Evolutionary conservation across 106 monocot species (phyloP).

Genomic region (Dendrobium nobile): DNA sequence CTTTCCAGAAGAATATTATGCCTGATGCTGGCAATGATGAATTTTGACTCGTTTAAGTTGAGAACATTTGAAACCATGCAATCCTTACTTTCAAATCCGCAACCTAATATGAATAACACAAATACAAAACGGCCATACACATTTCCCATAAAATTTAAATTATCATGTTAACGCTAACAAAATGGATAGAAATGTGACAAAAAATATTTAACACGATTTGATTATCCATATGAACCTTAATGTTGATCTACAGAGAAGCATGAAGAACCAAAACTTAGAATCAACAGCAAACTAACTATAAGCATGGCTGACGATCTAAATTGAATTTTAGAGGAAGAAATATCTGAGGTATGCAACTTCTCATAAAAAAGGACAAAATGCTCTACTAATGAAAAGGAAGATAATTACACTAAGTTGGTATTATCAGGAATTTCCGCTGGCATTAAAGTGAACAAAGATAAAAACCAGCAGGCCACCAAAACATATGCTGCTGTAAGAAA

Average conservation of each 20-base stretch:
- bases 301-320: neutral
- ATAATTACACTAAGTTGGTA: conserved; percentile 68
- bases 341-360: neutral
- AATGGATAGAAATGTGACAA: neutral
- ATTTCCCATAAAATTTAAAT: neutral
- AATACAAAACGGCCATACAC: neutral
- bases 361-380: neutral
- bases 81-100: neutral
- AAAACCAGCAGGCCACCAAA: conserved; percentile 62
- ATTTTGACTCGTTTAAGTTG: neutral
- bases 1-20: neutral
- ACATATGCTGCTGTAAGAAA: conserved; percentile 39
- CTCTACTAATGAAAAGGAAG: conserved; percentile 5
- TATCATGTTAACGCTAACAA: conserved; percentile 1
- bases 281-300: neutral
- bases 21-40: neutral
- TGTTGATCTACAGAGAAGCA: neutral
- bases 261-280: neutral
- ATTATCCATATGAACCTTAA: neutral
- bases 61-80: neutral
- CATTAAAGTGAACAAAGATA: conserved; percentile 87
- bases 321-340: neutral
- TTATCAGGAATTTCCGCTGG: conserved; percentile 97
- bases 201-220: neutral
- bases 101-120: neutral